Conservation (phyloP, 768 basidiomycete genomes). For the Suillus subalutaceus region DNA sequence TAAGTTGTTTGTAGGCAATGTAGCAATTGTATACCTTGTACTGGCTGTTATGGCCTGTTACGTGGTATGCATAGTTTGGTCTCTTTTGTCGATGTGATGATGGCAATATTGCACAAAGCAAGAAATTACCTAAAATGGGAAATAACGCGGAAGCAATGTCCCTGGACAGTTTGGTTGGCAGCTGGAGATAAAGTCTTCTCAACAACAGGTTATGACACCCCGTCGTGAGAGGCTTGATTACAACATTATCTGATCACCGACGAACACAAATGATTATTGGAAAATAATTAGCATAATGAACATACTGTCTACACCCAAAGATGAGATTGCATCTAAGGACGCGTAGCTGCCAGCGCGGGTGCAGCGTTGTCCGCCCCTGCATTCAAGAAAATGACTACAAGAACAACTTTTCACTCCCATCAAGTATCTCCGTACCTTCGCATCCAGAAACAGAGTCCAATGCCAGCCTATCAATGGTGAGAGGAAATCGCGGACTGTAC, state of each 20-base stretch:
- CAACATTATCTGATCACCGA: background rate
- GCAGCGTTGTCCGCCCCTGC: background rate
- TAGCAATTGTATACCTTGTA: too few species aligned
- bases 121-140: too few species aligned
- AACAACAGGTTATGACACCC: too few species aligned
- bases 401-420: background rate
- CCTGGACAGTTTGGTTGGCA: too few species aligned
- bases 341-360: background rate
- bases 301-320: background rate
- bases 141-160: too few species aligned
- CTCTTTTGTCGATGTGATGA: too few species aligned
- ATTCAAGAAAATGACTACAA: background rate
- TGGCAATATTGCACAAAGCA: too few species aligned
- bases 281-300: background rate
- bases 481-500: background rate
- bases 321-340: background rate
- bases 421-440: background rate
- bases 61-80: too few species aligned
- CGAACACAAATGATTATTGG: background rate
- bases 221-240: background rate
- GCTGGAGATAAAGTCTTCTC: too few species aligned
- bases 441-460: background rate
- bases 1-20: too few species aligned
- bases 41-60: too few species aligned
- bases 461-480: background rate